phyloP scores from a whole-genome alignment of 768 basidiomycete species.

The Mycena filopes region DNA sequence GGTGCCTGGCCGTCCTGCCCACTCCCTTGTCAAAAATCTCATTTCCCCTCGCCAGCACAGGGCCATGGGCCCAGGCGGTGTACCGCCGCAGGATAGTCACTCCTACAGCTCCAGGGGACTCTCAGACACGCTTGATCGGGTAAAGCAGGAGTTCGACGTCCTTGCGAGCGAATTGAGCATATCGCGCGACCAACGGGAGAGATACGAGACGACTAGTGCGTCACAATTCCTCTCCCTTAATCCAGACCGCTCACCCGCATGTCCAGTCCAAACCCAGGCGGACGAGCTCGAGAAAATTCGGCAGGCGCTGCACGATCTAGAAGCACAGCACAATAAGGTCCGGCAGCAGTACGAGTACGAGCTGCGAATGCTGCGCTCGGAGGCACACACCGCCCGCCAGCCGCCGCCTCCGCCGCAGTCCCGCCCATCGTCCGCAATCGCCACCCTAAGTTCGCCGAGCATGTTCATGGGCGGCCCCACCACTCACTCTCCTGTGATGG shows the following conservation, averaged over 20 bases:
- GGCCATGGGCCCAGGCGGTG: constrained; percentile 18
- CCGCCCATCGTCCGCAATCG: constrained; percentile 24
- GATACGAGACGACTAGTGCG: constrained; percentile 32
- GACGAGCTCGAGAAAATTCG: constrained; percentile 32
- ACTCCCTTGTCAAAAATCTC: not conserved
- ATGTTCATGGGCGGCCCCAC: constrained; percentile 25
- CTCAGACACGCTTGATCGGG: constrained; percentile 28
- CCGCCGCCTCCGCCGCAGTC: not conserved
- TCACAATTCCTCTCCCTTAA: not conserved
- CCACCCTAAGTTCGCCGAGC: constrained; percentile 32
- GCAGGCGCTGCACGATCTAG: constrained; percentile 17
- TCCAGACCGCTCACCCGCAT: not conserved
- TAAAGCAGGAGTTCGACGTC: constrained; percentile 32
- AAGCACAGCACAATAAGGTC: constrained; percentile 20
- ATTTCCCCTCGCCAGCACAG: constrained; percentile 19
- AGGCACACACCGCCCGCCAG: constrained; percentile 6
- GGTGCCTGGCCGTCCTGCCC: not conserved
- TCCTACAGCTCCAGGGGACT: constrained; percentile 27
- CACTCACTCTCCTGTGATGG: constrained; percentile 28
- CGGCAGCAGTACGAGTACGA: constrained; percentile 30
- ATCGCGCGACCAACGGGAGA: constrained; percentile 29
- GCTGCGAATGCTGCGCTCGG: constrained; percentile 21
- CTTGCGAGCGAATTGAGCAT: constrained; percentile 27
- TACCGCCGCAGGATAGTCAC: constrained; percentile 7
- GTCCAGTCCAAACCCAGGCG: constrained; percentile 20